A percentile compares a stretch with the other conserved stretches of the same genome.
These are phyloP conservation scores for Rhodotorula graminis DNA, from an alignment of 768 basidiomycete genomes.

Conservation along the genomic window DNA sequence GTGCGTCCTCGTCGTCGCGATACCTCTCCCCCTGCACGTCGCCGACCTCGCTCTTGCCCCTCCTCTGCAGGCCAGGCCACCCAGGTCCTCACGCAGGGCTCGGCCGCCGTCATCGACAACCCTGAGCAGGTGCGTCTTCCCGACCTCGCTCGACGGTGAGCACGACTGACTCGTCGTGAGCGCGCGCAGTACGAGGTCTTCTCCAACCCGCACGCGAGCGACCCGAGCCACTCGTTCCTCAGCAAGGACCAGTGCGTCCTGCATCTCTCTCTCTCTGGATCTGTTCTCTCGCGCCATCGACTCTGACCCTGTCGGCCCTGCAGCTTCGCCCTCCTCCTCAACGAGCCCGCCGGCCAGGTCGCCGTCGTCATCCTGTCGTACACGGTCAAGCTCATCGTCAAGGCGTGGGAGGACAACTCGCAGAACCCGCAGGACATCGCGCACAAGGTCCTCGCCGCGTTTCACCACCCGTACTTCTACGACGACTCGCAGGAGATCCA, in stretches of 20 bases:
- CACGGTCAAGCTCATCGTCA: constrained; percentile 48
- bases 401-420: constrained; percentile 49
- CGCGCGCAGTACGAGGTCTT: constrained; percentile 55
- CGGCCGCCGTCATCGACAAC: constrained; percentile 70
- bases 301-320: background rate
- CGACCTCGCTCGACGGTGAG: background rate
- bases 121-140: constrained; percentile 58
- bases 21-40: background rate
- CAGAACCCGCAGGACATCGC: constrained; percentile 29
- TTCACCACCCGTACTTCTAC: constrained; percentile 82
- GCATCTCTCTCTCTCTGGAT: constrained; percentile 8
- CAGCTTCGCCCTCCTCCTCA: constrained; percentile 58
- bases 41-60: no score
- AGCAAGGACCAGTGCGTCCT: constrained; percentile 47
- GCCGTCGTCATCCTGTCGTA: constrained; percentile 48
- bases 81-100: constrained; percentile 58
- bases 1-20: background rate
- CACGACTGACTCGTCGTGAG: background rate
- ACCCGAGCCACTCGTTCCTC: constrained; percentile 41
- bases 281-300: background rate
- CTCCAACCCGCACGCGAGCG: constrained; percentile 67
- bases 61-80: constrained; percentile 57
- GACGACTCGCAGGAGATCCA: constrained; percentile 62
- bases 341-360: constrained; percentile 46
- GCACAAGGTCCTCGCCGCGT: constrained; percentile 55